Percentiles rank a stretch among this genome's conserved stretches.
Evolutionary conservation across 805 yeast genomes (phyloP).

Genomic region (Suhomyces kilbournensis): DNA sequence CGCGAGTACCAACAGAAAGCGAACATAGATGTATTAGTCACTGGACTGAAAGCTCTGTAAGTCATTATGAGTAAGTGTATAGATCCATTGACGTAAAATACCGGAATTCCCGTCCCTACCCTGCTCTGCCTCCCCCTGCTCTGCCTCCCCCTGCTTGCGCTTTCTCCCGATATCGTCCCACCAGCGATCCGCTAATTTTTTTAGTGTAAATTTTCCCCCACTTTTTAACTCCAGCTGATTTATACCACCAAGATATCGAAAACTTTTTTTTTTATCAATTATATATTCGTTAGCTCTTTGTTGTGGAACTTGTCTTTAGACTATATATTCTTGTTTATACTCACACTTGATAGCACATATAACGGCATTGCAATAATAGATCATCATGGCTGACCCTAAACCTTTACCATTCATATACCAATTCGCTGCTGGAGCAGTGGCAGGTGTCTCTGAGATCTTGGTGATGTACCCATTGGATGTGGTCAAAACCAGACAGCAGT

Average conservation of each 20-base stretch:
- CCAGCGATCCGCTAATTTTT: neutral
- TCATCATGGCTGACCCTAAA: constrained; percentile 4
- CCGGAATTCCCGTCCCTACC: neutral
- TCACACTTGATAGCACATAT: neutral
- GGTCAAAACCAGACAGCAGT: constrained; percentile 93
- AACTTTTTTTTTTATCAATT: neutral
- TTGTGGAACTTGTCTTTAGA: neutral
- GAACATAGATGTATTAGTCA: neutral
- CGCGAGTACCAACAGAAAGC: neutral
- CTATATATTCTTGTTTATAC: neutral
- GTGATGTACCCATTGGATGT: constrained; percentile 97
- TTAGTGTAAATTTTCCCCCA: neutral
- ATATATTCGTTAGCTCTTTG: neutral
- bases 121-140: neutral
- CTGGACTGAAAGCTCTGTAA: neutral
- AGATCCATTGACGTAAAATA: neutral
- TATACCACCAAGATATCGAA: neutral
- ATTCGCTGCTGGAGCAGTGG: constrained; percentile 88
- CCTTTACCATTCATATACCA: constrained; percentile 83
- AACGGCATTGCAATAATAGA: neutral
- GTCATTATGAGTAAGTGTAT: neutral
- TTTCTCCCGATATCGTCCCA: neutral
- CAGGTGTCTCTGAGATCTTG: constrained; percentile 94
- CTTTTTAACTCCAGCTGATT: neutral
- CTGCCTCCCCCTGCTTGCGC: neutral